Base-by-base conservation (phyloP, 169 alveolate genomes). In the Plasmodium inui region DNA sequence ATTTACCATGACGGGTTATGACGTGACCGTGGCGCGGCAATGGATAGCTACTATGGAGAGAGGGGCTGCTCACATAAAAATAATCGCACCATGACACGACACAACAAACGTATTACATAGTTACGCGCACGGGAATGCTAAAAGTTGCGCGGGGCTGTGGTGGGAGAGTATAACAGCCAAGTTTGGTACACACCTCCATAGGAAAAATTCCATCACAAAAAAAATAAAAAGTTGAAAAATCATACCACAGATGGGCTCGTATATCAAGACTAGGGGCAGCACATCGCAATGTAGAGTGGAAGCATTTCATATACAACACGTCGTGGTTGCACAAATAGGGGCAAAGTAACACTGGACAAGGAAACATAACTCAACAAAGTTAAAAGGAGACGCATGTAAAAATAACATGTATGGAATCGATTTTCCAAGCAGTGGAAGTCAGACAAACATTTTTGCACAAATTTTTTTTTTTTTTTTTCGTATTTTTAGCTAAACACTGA, bases 1-100 rank as follows among this genome's bases (percentile, higher is more conserved):
- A 83, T 82, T 53, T 91, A 91, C 50, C 50, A 81, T 22, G 95
- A 91, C 34, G 95, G 95, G 28, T 41, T 91, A 55, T 91, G 73
- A 80, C n/a, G 37, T 9, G 83, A n/a, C 61, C 1, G 61, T 17
- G 22, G 22, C 17, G 19, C 7, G 61, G 61, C 61, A 50, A 1
- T 50, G 61, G 9, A 14, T 17, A 3, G 61, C 61, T 17, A 14
- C 61, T 50, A 50, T 50, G 61, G 26, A 50, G 22, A 50, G 22
- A 12, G 8, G 22, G 61, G 57, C 1, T 22, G 37, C 32, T 67
- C 76, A 61, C 34, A 61, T n/a, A 67, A 1, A 67, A 26, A 22
- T 67, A 28, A 26, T 1, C n/a, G n/a, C 17, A 28, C 17, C 0
- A 26, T 9, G 14, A 22, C 0, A 26, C n/a, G 37, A 26, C 37